A percentile compares a stretch with the other conserved stretches of the same genome.
Evolutionary conservation across 352 stramenopile species (phyloP).

Genomic region (Hyaloperonospora brassicae): DNA sequence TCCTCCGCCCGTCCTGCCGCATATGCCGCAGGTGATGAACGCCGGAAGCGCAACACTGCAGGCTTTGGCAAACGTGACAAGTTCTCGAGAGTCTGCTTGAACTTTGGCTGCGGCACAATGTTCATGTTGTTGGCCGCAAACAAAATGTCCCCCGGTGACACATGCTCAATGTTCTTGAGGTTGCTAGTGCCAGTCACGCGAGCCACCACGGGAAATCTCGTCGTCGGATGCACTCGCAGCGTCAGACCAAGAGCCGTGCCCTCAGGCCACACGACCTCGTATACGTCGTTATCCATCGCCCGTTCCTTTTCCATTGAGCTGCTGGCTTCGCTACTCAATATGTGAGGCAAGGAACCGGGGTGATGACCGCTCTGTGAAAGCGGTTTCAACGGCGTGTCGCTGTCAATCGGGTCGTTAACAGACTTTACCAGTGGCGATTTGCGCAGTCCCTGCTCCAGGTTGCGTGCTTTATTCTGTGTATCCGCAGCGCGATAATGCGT

Average conservation of each 20-base stretch:
- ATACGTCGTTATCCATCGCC: constrained; percentile 47
- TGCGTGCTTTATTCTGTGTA: constrained; percentile 34
- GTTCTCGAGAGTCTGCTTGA: constrained; percentile 73
- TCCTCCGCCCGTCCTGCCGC: constrained; percentile 34
- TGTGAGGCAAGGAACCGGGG: constrained; percentile 16
- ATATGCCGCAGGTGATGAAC: constrained; percentile 30
- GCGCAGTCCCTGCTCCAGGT: constrained; percentile 32
- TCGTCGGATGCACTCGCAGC: constrained; percentile 59
- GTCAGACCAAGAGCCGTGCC: constrained; percentile 59
- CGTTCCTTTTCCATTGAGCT: constrained; percentile 20
- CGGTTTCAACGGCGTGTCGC: constrained; percentile 33
- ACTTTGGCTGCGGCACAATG: constrained; percentile 66
- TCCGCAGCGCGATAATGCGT: constrained; percentile 23
- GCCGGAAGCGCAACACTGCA: constrained; percentile 55
- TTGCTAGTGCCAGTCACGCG: constrained; percentile 70
- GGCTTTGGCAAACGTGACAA: constrained; percentile 63
- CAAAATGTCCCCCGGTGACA: constrained; percentile 57
- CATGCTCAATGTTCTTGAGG: constrained; percentile 68
- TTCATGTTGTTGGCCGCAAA: constrained; percentile 67
- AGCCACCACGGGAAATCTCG: constrained; percentile 58
- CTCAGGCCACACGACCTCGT: constrained; percentile 68
- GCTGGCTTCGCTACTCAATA: constrained; percentile 12
- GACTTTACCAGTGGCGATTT: constrained; percentile 37
- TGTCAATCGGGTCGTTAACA: constrained; percentile 30
- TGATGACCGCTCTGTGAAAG: constrained; percentile 30